Evolutionary conservation across 1,284 basidiomycete species (phyloP).

Genomic region (Cryptococcus amylolentus): DNA sequence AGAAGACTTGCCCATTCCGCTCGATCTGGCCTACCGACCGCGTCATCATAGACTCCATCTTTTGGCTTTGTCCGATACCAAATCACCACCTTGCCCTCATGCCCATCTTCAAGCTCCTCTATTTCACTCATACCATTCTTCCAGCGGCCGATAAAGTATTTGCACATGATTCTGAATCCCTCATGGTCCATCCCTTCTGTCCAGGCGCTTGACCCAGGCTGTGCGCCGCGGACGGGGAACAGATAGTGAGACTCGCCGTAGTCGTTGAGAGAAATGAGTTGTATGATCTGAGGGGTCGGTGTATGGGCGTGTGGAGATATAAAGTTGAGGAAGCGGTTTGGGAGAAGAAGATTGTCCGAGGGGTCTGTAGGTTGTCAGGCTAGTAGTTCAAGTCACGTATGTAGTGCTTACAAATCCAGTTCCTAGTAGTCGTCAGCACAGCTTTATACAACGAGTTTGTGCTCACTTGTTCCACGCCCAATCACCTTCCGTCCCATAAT

Average conservation of each 20-base stretch:
- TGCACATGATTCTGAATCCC: conserved; percentile 44
- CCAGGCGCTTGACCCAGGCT: conserved; percentile 47
- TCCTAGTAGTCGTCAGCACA: not conserved
- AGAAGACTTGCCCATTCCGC: conserved; percentile 39
- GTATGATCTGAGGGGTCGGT: conserved; percentile 40
- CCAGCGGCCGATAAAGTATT: conserved; percentile 34
- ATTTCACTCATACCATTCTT: conserved; percentile 16
- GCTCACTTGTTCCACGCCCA: conserved; percentile 49
- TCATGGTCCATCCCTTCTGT: conserved; percentile 43
- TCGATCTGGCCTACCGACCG: conserved; percentile 34
- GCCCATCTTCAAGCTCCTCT: not conserved
- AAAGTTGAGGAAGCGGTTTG: conserved; percentile 6
- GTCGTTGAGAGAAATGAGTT: conserved; percentile 51
- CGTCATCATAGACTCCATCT: conserved; percentile 20
- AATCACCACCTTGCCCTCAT: conserved; percentile 30
- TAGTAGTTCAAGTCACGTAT: not conserved
- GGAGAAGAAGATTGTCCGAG: conserved; percentile 49
- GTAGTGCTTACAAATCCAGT: not conserved
- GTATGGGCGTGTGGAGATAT: conserved; percentile 8
- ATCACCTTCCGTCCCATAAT: conserved; percentile 46
- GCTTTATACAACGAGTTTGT: conserved; percentile 43
- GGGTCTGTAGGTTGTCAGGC: conserved; percentile 24
- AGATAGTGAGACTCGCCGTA: conserved; percentile 49
- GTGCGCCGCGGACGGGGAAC: conserved; percentile 42
- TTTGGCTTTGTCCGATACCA: conserved; percentile 43